These are phyloP conservation scores for Phytophthora agathidicida DNA, from an alignment of 352 stramenopile species.

Conservation along the genomic window DNA sequence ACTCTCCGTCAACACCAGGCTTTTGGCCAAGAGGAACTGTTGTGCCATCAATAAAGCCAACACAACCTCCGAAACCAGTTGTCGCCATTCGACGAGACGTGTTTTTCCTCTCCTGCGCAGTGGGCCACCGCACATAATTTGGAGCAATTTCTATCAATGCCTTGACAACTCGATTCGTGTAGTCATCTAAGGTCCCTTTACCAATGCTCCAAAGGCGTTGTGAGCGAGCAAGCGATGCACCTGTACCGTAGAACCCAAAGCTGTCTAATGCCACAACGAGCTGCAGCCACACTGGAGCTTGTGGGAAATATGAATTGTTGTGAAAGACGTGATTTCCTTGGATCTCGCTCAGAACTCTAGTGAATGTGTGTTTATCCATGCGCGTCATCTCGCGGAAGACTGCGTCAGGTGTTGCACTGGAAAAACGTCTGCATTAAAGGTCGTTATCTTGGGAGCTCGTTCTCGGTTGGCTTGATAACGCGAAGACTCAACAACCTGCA, in stretches of 20 bases:
- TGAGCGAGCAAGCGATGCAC: background rate
- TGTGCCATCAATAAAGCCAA: constrained; percentile 22
- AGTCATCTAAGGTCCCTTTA: constrained; percentile 4
- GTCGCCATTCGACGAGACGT: too few relatives aligned
- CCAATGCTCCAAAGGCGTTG: background rate
- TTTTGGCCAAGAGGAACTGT: constrained; percentile 10
- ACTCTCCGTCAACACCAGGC: constrained; percentile 14
- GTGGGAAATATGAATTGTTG: background rate
- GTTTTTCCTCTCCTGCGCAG: background rate
- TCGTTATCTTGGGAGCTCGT: too few relatives aligned
- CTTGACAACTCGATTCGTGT: constrained; percentile 1
- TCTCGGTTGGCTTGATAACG: too few relatives aligned
- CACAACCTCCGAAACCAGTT: constrained; percentile 11
- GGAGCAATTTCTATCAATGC: background rate
- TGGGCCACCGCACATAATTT: constrained; percentile 4
- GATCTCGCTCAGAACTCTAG: background rate
- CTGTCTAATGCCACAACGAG: constrained; percentile 4
- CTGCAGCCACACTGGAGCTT: constrained; percentile 12
- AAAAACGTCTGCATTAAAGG: background rate
- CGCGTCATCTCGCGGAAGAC: background rate
- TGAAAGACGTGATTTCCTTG: background rate
- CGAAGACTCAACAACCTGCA: too few relatives aligned
- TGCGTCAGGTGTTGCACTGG: background rate
- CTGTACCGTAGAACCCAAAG: constrained; percentile 5
- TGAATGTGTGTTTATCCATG: background rate